These are phyloP conservation scores for Eutypa lata DNA, from an alignment of 2,329 filamentous ascomycete species.

Conservation along the genomic window DNA sequence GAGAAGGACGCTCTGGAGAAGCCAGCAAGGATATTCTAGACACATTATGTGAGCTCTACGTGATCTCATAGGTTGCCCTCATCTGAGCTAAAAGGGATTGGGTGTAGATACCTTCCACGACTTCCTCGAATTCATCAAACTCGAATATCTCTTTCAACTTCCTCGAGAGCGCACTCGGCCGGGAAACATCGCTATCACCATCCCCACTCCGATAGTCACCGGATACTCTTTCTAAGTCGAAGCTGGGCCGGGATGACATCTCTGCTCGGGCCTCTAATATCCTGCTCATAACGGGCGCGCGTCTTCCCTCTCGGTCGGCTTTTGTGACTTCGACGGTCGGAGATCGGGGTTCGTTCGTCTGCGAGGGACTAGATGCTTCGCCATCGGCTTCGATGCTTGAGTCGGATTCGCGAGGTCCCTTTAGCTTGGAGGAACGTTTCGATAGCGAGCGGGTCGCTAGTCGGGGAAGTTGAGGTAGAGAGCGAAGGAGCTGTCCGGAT, in stretches of 20 bases:
- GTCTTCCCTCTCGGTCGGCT: conserved; percentile 39
- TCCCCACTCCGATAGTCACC: conserved; percentile 34
- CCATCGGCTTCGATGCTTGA: conserved; percentile 23
- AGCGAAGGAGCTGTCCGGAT: conserved; percentile 64
- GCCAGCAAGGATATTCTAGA: conserved; percentile 86
- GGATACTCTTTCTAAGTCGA: conserved; percentile 48
- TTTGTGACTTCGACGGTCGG: conserved; percentile 26
- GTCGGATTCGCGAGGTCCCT: conserved; percentile 34
- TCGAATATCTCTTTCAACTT: conserved; percentile 81
- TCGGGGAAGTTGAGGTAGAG: conserved; percentile 58
- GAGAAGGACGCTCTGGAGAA: conserved; percentile 85
- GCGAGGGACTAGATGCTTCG: conserved; percentile 10
- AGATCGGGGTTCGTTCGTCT: conserved; percentile 6
- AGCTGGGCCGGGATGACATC: conserved; percentile 56
- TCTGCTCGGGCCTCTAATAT: conserved; percentile 72
- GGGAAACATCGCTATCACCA: conserved; percentile 30
- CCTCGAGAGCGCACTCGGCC: conserved; percentile 61
- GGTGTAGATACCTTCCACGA: conserved; percentile 63
- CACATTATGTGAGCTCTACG: conserved; percentile 5
- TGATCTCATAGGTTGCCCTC: not conserved
- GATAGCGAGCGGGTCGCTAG: conserved; percentile 37
- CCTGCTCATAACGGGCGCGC: conserved; percentile 71
- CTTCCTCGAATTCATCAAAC: conserved; percentile 77
- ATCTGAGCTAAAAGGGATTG: not conserved
- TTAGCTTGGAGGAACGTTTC: conserved; percentile 36